Base-by-base conservation (phyloP, 2,329 filamentous ascomycete genomes). In the Xylaria sp. region DNA sequence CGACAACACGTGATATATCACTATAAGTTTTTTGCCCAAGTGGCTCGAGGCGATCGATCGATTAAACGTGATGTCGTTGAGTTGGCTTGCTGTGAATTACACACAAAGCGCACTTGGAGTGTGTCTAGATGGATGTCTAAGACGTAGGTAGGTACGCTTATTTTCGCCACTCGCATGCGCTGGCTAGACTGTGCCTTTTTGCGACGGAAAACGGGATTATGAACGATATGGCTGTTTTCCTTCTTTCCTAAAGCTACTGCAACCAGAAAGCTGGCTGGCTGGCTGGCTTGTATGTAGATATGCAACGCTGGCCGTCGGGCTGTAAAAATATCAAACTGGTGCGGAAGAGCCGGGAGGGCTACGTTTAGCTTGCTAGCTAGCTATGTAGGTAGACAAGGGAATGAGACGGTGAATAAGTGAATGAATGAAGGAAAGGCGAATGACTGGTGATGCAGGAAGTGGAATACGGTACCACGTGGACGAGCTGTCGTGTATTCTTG, bases 401-500 rank as follows among this genome's bases (percentile, higher is more conserved):
- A 17, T 51, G 19, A 45, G 30, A 63, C 48, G 8, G 24, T 27
- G 45, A 19, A 27, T 27, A 27, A 27, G 24, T 27, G 24, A 27
- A 27, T 27, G 24, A 27, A 27, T 27, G 24, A 27, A 27, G 24
- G 9, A 4, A 27, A 27, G 24, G 9, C 51, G 19, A 51, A 21
- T 30, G 55, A 64, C 34, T 34, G 27, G 56, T 48, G 60, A 64
- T 36, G 60, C 59, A 34, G 53, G 42, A 36, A 21, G n/a, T 62
- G n/a, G 14, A 36, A 53, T 34, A 34, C 30, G 14, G 54, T 50
- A 62, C 50, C 60, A 63, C 60, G 65, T 63, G 48, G 65, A 60
- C 48, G 27, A 39, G 11, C 19, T 39, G 32, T 60, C 30, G 24
- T 19, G 48, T 51, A 17, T 30, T 51, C 48, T 14, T 51, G 48